Evolutionary conservation across 148 eudicot genomes (phyloP), one percentile per base, ranked within the genome.

Genomic region (Vaccinium darrowii): DNA sequence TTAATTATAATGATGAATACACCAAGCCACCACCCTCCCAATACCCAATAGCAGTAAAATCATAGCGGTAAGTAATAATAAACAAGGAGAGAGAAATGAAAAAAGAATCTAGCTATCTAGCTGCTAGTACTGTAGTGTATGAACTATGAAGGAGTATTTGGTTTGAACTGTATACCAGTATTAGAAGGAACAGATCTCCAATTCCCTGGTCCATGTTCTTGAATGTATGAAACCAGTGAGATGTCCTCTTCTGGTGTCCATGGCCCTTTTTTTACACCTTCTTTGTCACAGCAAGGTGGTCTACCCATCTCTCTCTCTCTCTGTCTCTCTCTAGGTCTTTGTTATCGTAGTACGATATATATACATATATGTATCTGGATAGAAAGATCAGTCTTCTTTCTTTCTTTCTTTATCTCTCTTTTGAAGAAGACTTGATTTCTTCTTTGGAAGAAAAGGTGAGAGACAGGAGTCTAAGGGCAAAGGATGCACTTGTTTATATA

Each of bases 381-480:
- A 10, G 71, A 23, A 63, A 23, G 71, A 43, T 43, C 47, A 65
- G 71, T 65, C 71, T n/a, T 62, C 71, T 65, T 33, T 33, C 36
- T 33, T 33, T 23, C 71, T 23, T 3, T 65, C 71, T 65, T 65
- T 65, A 5, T 65, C 9, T 65, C 1, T 5, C 30, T 23, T 5
- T 23, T 65, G 33, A 65, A 65, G 14, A 65, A 65, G 14, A 65
- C 71, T 65, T 65, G 30, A 63, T 63, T 78, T 27, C 65, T 81
- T 60, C 73, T 60, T 12, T 80, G 43, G 54, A 47, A 79, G 76
- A 75, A 72, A 79, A 14, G 39, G 1, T 80, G 19, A 78, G 86
- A 74, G 86, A 74, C 86, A 88, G 80, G 78, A 12, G 87, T 85
- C 81, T 58, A 58, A 78, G 67, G 58, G 16, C 63, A 58, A 79